Evolutionary conservation across 75 land plant species (phyloP).

Genomic region (Chamaecyparis obtusa): DNA sequence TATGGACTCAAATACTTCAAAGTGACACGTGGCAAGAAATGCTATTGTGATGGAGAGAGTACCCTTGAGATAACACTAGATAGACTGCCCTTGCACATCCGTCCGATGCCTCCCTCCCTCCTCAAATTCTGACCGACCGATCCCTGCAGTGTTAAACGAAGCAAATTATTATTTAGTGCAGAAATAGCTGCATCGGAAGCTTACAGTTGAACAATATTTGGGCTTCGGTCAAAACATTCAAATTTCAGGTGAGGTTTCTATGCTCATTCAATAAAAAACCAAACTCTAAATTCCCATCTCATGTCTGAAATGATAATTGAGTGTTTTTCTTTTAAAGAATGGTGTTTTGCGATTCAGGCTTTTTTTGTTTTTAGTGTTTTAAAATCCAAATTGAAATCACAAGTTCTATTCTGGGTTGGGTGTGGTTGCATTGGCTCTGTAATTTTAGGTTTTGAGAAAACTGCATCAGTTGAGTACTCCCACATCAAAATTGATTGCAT

Average conservation of each 20-base stretch:
- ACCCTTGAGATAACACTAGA: not conserved
- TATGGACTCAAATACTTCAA: not conserved
- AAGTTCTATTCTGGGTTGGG: too few species aligned
- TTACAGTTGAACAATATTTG: not conserved
- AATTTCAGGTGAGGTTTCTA: not conserved
- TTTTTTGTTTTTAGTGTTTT: not conserved
- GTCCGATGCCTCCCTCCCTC: not conserved
- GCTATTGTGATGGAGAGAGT: not conserved
- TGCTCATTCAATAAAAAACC: not conserved
- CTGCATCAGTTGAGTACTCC: not conserved
- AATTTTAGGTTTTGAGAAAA: not conserved
- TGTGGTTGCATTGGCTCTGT: not conserved
- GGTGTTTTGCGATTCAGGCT: not conserved
- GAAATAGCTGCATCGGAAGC: not conserved
- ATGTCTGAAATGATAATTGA: not conserved
- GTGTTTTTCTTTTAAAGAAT: not conserved
- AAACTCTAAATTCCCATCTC: not conserved
- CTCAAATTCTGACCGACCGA: slow-evolving; percentile 3
- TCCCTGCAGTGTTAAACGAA: not conserved
- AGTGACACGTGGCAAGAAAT: not conserved
- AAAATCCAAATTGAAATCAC: not conserved
- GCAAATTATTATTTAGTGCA: not conserved
- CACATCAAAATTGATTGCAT: not conserved
- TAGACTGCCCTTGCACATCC: not conserved
- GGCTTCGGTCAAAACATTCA: not conserved